Evolutionary conservation across 2,329 filamentous ascomycete species (phyloP), one percentile per base, ranked within the genome.

Genomic region (Epichloe scottii): DNA sequence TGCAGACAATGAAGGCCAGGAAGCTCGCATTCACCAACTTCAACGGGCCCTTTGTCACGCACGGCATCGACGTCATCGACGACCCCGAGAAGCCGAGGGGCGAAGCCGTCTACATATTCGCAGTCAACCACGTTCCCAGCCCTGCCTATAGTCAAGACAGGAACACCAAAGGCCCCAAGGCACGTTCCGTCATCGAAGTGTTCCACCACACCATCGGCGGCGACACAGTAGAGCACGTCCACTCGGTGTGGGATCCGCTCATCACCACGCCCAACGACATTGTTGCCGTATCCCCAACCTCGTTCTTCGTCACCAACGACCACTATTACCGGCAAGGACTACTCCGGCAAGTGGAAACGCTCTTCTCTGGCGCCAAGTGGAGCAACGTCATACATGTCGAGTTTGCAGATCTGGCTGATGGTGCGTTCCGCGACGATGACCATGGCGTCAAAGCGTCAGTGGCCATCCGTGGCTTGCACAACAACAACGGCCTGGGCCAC

Each of bases 231-330:
- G 64, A 55, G 2, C 74, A 81, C 56, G 49, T 82, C 5, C 75
- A 78, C 14, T 74, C 77, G 0, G 67, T 83, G 35, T 64, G 62
- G 39, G 70, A 82, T 57, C 71, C 75, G 0, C 56, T 79, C 35
- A 71, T 83, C 45, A 60, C 59, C 10, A 82, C 78, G 0, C 79
- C 80, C 1, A 83, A 83, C 54, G 80, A 84, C 54, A 62, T 84
- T 12, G 62, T 74, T 5, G 76, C 72, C 2, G 57, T 63, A 4
- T 73, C 66, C 0, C 69, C 73, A 0, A 65, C 58, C 12, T 71
- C 72, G 0, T 72, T 83, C 59, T 76, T 77, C 47, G 73, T 82
- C 5, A 82, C 78, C 0, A 83, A 83, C 54, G 80, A 83, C 54
- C 78, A 82, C 50, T 63, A 64, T 55, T 72, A 81, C 59, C 69